Percentiles rank a stretch among this genome's conserved stretches.
Conservation (phyloP, 2,329 filamentous ascomycete species). For the Xylariaceae sp. region DNA sequence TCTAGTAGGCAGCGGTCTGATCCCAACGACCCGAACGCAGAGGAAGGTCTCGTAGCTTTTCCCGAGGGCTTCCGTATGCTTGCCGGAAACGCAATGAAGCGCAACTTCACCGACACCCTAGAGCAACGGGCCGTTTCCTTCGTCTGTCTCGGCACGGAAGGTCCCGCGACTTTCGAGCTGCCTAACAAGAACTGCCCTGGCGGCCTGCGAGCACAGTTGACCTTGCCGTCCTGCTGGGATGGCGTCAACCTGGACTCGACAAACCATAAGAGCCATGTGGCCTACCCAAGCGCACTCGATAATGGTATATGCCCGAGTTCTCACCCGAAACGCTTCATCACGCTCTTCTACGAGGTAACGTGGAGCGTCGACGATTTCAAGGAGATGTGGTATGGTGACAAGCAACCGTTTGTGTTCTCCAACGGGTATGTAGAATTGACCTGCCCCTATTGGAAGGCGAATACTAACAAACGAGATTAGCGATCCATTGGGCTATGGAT, state of each 20-base stretch:
- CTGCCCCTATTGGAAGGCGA: neutral
- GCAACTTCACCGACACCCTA: constrained; percentile 42
- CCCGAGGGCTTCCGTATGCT: constrained; percentile 61
- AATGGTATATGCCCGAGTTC: constrained; percentile 44
- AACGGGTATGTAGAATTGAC: constrained; percentile 23
- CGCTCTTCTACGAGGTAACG: constrained; percentile 56
- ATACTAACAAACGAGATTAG: constrained; percentile 12
- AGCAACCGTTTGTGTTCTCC: constrained; percentile 49
- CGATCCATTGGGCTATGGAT: constrained; percentile 45
- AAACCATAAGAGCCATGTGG: constrained; percentile 53
- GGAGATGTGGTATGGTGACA: constrained; percentile 39
- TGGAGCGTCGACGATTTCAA: constrained; percentile 49
- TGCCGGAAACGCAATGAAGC: constrained; percentile 51
- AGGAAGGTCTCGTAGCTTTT: constrained; percentile 52
- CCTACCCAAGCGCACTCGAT: constrained; percentile 44
- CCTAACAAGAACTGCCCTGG: constrained; percentile 50
- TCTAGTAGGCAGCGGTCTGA: constrained; percentile 36
- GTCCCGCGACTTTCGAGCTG: constrained; percentile 45
- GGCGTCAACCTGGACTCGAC: constrained; percentile 50
- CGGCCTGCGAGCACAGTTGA: constrained; percentile 48
- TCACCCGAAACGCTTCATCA: constrained; percentile 51
- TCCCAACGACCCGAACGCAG: constrained; percentile 33
- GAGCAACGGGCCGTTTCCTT: constrained; percentile 50
- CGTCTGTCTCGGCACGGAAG: constrained; percentile 46
- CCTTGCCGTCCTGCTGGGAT: constrained; percentile 60